A percentile compares a stretch with the other conserved stretches of the same genome.
Evolutionary conservation across 169 alveolate genomes (phyloP).

Genomic region (Condylostoma magnum): DNA sequence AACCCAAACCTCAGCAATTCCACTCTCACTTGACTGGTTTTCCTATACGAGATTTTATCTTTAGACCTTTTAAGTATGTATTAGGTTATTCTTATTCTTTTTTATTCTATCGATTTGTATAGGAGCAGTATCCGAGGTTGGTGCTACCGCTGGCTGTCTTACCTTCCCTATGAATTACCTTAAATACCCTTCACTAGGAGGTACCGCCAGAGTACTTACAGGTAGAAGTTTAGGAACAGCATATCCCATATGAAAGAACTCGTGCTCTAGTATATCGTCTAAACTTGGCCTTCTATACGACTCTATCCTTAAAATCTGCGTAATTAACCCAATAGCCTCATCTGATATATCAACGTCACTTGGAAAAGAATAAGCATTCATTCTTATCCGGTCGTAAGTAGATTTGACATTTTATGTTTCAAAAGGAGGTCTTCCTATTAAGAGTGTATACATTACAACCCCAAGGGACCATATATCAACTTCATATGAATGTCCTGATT

Average conservation of each 20-base stretch:
- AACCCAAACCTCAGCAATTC: conserved; percentile 59
- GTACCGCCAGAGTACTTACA: conserved; percentile 65
- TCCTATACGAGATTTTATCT: no score
- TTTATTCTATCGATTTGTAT: neutral
- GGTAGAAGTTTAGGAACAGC: conserved; percentile 69
- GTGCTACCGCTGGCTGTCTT: neutral
- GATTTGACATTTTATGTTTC: conserved; percentile 81
- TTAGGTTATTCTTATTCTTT: neutral
- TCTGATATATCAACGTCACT: conserved; percentile 66
- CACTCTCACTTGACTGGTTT: conserved; percentile 9
- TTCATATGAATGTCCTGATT: conserved; percentile 68
- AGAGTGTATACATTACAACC: conserved; percentile 78
- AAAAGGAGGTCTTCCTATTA: conserved; percentile 83
- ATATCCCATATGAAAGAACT: conserved; percentile 54
- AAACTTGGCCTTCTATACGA: conserved; percentile 77
- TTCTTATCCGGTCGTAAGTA: conserved; percentile 78
- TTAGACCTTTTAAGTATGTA: neutral
- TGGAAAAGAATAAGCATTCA: conserved; percentile 76
- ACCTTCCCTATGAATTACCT: conserved; percentile 52
- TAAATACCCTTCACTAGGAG: conserved; percentile 66
- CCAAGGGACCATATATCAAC: conserved; percentile 84
- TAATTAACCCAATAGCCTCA: conserved; percentile 67
- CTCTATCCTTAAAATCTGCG: conserved; percentile 71
- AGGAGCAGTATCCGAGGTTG: conserved; percentile 3
- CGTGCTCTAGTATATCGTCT: conserved; percentile 72